Conservation (phyloP, 2,329 filamentous ascomycete species). For the Neurospora sp. region DNA sequence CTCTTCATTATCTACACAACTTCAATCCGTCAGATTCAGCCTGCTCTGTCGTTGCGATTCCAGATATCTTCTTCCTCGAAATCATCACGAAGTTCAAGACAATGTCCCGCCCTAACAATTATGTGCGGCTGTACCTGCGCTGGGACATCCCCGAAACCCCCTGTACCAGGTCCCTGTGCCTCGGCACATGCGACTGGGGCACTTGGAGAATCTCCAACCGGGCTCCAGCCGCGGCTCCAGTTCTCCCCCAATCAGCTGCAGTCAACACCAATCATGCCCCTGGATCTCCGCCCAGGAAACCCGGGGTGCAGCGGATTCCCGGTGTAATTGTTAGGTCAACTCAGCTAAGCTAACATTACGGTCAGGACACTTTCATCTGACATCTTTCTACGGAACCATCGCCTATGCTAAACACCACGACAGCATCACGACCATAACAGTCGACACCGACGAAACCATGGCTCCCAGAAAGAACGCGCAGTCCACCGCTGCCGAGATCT, state of each 20-base stretch:
- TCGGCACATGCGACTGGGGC: slow-evolving; percentile 22
- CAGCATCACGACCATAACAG: not conserved
- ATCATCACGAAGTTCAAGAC: too few species aligned
- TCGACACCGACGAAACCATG: slow-evolving; percentile 23
- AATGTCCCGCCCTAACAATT: not conserved
- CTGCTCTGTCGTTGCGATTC: accelerated
- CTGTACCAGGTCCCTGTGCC: slow-evolving; percentile 13
- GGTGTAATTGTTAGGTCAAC: not conserved
- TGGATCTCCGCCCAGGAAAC: not conserved
- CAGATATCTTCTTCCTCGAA: not conserved
- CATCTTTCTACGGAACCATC: not conserved
- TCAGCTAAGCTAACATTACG: not conserved
- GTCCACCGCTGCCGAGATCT: slow-evolving; percentile 70
- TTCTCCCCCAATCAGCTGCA: not conserved
- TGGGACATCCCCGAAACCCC: not conserved
- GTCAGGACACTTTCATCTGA: not conserved
- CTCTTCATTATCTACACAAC: accelerated
- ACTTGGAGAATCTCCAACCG: not conserved
- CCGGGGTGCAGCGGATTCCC: not conserved
- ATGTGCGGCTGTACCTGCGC: not conserved
- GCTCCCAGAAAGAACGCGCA: slow-evolving; percentile 43
- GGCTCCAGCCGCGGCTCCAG: too few species aligned
- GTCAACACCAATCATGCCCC: not conserved
- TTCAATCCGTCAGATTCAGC: not conserved
- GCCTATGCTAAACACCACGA: not conserved